Conservation (phyloP, 148 eudicot species). For the Silene latifolia region DNA sequence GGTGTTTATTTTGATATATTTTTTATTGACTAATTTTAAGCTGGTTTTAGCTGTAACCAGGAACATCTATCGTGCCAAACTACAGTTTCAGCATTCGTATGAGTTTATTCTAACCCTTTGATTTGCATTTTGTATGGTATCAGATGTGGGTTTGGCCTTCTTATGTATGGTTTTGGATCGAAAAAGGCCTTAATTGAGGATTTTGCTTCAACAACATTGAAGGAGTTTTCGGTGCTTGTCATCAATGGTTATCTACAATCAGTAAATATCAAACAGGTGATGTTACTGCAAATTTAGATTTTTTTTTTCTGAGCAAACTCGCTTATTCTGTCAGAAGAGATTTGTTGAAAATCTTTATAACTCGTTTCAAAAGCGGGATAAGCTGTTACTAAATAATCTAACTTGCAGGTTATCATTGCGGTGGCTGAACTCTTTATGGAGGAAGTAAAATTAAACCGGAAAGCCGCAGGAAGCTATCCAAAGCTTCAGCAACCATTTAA, state of each 20-base stretch:
- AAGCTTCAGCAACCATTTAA: conserved; percentile 57
- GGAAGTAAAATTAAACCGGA: conserved; percentile 50
- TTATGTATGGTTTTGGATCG: conserved; percentile 97
- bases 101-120: neutral
- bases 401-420: conserved; percentile 51
- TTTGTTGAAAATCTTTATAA: neutral
- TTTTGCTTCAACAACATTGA: conserved; percentile 76
- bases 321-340: neutral
- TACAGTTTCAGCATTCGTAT: too few species aligned
- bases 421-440: conserved; percentile 80
- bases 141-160: conserved; percentile 89
- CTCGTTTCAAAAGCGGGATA: neutral
- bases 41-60: too few species aligned
- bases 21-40: too few species aligned
- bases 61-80: too few species aligned
- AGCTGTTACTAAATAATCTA: conserved; percentile 6
- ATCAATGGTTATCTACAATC: conserved; percentile 90
- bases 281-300: conserved; percentile 12
- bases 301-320: neutral
- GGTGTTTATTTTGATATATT: too few species aligned
- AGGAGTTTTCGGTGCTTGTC: conserved; percentile 65
- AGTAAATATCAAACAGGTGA: conserved; percentile 89
- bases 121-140: neutral
- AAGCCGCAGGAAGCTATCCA: conserved; percentile 35
- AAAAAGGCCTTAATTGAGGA: conserved; percentile 86